Base-by-base conservation (phyloP, 768 basidiomycete genomes). In the Termitomyces sp. region DNA sequence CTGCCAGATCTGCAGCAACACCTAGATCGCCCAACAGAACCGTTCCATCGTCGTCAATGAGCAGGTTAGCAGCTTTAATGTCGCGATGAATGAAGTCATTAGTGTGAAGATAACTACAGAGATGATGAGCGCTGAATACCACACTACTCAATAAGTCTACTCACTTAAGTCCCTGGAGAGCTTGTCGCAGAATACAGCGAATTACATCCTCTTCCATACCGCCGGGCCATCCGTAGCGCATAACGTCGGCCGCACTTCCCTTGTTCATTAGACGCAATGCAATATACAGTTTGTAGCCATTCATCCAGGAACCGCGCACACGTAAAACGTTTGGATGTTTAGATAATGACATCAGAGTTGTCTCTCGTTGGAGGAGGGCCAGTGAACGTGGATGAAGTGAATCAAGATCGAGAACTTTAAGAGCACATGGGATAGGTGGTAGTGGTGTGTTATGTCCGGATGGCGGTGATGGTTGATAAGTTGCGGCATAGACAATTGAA, bases 21-120 rank as follows among this genome's bases (percentile, higher is more conserved):
- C 95, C 95, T 34, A 98, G 80, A 70, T 98, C 95, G 34, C 93
- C 94, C 12, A 97, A 72, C 3, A 98, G 80, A 32, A 97, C 91
- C 0, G 90, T 93, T 49, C 91, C 90, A 59, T 91, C 87, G 58
- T 94, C 88, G 61, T 95, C 93, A 51, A 96, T 83, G 47, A 98
- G 85, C 10, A 98, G 77, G 65, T 98, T 98, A 12, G 92, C 95
- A 3, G 93, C 92, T 71, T 98, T 98, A 63, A 98, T 70, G 65
- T 98, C 95, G 26, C 95, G 83, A 66, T 98, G 91, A n/a, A 93
- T 88, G 66, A 92, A 89, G 0, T 89, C 90, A 58, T 93, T 95
- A 53, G 81, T 77, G 64, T 95, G 92, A n/a, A 93, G 79, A 61
- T 93, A 93, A 61, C 88, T 91, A n/a, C 34, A 40, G 45, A 43